Evolutionary conservation across 2,329 filamentous ascomycete species (phyloP).

Genomic region (Aspergillus candidus): DNA sequence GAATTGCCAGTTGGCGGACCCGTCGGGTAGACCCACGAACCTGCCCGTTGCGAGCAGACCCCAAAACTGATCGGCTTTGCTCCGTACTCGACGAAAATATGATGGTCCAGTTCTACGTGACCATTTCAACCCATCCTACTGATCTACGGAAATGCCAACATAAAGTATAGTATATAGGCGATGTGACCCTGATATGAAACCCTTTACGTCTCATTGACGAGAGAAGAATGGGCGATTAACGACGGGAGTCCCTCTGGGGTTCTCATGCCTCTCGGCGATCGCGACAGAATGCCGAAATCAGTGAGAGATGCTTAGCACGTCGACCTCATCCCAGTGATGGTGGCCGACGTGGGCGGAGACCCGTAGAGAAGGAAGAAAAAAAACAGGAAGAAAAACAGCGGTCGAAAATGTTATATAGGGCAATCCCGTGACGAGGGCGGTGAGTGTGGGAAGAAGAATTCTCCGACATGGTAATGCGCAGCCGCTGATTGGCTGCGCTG

Average conservation of each 20-base stretch:
- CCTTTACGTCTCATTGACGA: constrained; percentile 38
- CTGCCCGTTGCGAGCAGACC: too few species aligned
- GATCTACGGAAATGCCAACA: too few species aligned
- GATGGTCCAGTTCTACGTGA: too few species aligned
- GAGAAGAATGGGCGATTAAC: constrained; percentile 47
- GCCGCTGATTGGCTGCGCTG: constrained; percentile 28
- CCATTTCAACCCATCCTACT: too few species aligned
- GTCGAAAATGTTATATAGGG: constrained; percentile 15
- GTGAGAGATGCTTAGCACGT: constrained; percentile 36
- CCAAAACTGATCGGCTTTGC: too few species aligned
- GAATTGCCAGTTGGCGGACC: too few species aligned
- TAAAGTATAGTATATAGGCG: not conserved
- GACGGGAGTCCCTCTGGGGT: constrained; percentile 42
- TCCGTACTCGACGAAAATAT: too few species aligned
- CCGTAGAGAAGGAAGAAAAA: constrained; percentile 25
- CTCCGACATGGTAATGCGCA: constrained; percentile 32
- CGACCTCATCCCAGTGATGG: constrained; percentile 33
- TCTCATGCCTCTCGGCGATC: constrained; percentile 33
- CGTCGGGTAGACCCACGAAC: too few species aligned
- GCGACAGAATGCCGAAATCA: constrained; percentile 43
- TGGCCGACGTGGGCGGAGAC: constrained; percentile 37
- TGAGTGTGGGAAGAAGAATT: constrained; percentile 28
- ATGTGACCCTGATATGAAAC: constrained; percentile 49
- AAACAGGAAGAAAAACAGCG: constrained; percentile 12
- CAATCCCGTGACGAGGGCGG: constrained; percentile 4